phyloP scores from a whole-genome alignment of 768 basidiomycete species.

The Coprinellus micaceus region DNA sequence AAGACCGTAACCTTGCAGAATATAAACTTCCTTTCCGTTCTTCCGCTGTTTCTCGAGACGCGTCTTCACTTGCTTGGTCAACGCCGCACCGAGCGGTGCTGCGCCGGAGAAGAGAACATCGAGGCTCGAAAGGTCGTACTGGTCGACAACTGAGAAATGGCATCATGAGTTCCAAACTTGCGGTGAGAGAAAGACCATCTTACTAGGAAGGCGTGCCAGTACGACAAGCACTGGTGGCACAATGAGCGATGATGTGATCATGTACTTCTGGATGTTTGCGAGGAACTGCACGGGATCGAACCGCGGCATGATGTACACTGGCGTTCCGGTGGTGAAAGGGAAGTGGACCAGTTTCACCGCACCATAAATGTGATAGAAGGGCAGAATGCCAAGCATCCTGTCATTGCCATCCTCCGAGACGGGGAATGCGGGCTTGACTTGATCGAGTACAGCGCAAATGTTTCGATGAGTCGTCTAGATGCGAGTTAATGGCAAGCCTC shows the following conservation, averaged over 20 bases:
- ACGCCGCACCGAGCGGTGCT: slow-evolving; percentile 68
- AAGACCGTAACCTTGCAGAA: slow-evolving; percentile 69
- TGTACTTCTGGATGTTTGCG: slow-evolving; percentile 60
- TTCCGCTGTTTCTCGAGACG: slow-evolving; percentile 35
- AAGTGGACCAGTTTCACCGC: slow-evolving; percentile 60
- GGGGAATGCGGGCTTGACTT: slow-evolving; percentile 45
- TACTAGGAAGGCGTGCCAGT: slow-evolving; percentile 66
- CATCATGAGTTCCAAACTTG: neutral
- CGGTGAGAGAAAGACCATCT: slow-evolving; percentile 17
- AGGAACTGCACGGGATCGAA: slow-evolving; percentile 75
- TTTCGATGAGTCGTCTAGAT: slow-evolving; percentile 67
- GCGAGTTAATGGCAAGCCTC: slow-evolving; percentile 4
- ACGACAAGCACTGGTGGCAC: slow-evolving; percentile 86
- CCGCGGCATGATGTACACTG: slow-evolving; percentile 56
- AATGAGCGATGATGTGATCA: slow-evolving; percentile 51
- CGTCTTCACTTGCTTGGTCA: slow-evolving; percentile 45
- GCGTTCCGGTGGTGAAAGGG: slow-evolving; percentile 46
- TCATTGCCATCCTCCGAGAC: slow-evolving; percentile 38
- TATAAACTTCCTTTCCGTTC: slow-evolving; percentile 36
- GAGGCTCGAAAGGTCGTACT: slow-evolving; percentile 65
- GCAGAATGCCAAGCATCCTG: slow-evolving; percentile 59
- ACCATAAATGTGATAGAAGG: slow-evolving; percentile 51
- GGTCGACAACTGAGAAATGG: slow-evolving; percentile 45
- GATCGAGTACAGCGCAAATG: slow-evolving; percentile 54
- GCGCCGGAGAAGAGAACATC: slow-evolving; percentile 66